Conservation (phyloP, 345 rosid species). For the Eucalyptus microcorys region DNA sequence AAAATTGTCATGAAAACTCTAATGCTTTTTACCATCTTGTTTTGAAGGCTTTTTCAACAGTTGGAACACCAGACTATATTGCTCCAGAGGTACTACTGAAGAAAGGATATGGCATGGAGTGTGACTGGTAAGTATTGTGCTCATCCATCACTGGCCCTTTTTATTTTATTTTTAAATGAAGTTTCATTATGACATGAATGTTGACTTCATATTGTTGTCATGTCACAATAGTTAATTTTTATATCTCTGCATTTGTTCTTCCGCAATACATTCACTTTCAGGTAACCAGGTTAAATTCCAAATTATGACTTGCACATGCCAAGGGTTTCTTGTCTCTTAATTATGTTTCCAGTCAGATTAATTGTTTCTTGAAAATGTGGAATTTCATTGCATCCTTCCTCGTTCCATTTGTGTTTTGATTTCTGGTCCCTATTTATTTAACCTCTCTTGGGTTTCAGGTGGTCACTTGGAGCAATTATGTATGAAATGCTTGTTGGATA, state of each 20-base stretch:
- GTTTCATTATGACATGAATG: not conserved
- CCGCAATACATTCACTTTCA: not conserved
- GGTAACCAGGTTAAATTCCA: not conserved
- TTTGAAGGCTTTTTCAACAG: constrained; percentile 89
- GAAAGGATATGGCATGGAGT: constrained; percentile 99
- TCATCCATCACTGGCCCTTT: not conserved
- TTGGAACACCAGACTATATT: constrained; percentile 94
- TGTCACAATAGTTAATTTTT: not conserved
- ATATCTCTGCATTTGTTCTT: not conserved
- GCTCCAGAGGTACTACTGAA: constrained; percentile 94
- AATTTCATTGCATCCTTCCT: not conserved
- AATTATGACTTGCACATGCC: not conserved
- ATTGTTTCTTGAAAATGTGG: not conserved
- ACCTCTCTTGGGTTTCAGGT: constrained; percentile 34
- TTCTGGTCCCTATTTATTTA: not conserved
- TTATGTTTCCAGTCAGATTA: not conserved
- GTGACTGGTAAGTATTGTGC: constrained; percentile 78
- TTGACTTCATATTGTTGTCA: not conserved
- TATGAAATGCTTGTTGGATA: constrained; percentile 97
- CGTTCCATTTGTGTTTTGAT: not conserved
- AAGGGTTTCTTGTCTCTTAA: not conserved
- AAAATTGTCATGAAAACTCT: not conserved
- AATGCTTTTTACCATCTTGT: not conserved
- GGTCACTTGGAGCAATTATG: constrained; percentile 98
- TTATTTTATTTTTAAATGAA: not conserved